Conservation (phyloP, 2,329 filamentous ascomycete species). For the Colletotrichum higginsianum region DNA sequence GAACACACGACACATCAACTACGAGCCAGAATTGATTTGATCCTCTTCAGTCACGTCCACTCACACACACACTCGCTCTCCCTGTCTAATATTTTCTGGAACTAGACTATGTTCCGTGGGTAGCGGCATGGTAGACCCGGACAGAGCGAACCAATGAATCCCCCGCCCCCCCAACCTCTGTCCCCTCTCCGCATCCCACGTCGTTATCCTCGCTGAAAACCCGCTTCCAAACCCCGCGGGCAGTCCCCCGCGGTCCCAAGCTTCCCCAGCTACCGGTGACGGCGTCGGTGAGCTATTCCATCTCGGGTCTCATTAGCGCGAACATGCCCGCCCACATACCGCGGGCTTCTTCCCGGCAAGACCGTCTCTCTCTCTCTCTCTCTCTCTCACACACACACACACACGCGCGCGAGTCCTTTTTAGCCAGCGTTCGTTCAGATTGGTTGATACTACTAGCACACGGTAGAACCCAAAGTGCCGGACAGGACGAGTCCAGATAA, state of each 20-base stretch:
- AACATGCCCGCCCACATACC: background rate
- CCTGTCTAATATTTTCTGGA: background rate
- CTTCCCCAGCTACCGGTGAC: background rate
- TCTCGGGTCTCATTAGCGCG: background rate
- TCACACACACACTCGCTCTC: background rate
- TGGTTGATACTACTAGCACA: background rate
- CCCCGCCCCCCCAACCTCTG: background rate
- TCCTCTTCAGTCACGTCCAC: background rate
- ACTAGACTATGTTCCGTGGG: slow-evolving; percentile 2
- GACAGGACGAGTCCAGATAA: background rate
- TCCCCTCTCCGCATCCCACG: slow-evolving; percentile 14
- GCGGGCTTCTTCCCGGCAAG: slow-evolving; percentile 1
- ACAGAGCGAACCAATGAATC: slow-evolving; percentile 23
- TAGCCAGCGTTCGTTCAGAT: background rate
- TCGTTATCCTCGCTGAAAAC: slow-evolving; percentile 41
- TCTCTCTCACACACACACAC: no score
- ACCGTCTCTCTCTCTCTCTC: background rate
- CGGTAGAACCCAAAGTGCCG: background rate
- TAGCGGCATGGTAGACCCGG: slow-evolving; percentile 23
- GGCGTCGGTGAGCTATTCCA: background rate
- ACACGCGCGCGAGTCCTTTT: background rate
- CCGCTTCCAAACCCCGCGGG: background rate
- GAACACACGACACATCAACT: background rate
- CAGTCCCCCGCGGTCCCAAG: background rate
- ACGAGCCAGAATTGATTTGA: background rate